Percentiles rank a stretch among this genome's conserved stretches.
Conservation (phyloP, 768 basidiomycete genomes). For the Trametes meyenii region DNA sequence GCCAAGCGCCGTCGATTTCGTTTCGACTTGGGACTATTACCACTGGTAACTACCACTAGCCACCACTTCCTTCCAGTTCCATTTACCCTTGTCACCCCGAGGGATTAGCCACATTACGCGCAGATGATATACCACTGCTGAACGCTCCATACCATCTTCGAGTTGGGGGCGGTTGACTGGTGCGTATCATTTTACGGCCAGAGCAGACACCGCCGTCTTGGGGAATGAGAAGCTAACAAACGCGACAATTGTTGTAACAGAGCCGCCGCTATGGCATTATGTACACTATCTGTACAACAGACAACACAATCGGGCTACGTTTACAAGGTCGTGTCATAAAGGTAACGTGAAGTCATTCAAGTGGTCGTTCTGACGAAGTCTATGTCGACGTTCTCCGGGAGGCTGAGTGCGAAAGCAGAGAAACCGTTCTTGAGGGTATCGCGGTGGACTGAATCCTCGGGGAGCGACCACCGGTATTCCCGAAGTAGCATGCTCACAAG, state of each 20-base stretch:
- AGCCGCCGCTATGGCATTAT: neutral
- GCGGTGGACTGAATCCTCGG: constrained; percentile 32
- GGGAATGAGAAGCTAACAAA: too few species aligned
- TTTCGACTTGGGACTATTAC: too few species aligned
- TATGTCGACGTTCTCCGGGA: constrained; percentile 39
- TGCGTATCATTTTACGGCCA: too few species aligned
- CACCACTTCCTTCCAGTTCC: too few species aligned
- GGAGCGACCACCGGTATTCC: constrained; percentile 40
- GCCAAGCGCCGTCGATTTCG: too few species aligned
- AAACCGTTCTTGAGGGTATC: constrained; percentile 38
- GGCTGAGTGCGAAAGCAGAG: constrained; percentile 38
- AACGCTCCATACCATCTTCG: too few species aligned
- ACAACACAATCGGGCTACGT: neutral
- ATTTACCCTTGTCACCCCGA: too few species aligned
- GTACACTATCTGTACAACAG: neutral
- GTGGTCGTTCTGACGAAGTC: constrained; percentile 26
- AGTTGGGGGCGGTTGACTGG: too few species aligned
- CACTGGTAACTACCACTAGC: too few species aligned
- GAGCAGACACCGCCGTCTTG: too few species aligned
- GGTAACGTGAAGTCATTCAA: neutral
- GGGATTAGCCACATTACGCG: too few species aligned
- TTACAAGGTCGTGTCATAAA: neutral
- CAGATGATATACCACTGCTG: too few species aligned
- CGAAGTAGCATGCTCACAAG: constrained; percentile 39
- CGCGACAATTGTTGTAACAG: neutral